These are phyloP conservation scores for Aspergillus thermomutatus DNA, from an alignment of 2,329 filamentous ascomycete genomes.

Conservation along the genomic window DNA sequence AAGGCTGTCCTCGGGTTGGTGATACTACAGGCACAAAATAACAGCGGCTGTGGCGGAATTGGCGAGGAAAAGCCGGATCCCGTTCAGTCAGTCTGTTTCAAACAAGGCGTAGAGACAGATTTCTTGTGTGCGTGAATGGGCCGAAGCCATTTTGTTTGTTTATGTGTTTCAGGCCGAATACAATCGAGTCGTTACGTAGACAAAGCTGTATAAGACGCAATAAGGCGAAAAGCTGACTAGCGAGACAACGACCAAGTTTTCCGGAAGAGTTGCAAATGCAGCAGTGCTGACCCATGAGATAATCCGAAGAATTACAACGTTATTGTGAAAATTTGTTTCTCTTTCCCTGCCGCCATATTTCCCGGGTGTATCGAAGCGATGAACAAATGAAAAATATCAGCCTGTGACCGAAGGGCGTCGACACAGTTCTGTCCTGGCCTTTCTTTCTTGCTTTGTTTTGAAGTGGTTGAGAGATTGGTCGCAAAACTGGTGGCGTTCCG, in stretches of 20 bases:
- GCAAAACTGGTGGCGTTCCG: conserved; percentile 33
- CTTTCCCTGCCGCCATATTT: conserved; percentile 42
- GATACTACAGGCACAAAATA: conserved; percentile 21
- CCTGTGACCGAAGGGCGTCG: conserved; percentile 35
- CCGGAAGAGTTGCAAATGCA: conserved; percentile 35
- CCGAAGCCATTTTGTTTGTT: conserved; percentile 16
- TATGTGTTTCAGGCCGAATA: conserved; percentile 32
- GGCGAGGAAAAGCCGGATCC: conserved; percentile 4
- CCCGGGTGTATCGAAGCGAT: conserved; percentile 37
- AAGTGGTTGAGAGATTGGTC: conserved; percentile 31
- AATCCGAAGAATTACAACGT: conserved; percentile 46
- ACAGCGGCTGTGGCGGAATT: conserved; percentile 17
- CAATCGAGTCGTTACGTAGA: conserved; percentile 43
- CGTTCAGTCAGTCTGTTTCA: conserved; percentile 1
- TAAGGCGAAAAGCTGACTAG: conserved; percentile 41
- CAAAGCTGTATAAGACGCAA: conserved; percentile 33
- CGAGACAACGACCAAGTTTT: conserved; percentile 37
- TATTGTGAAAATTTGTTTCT: conserved; percentile 32
- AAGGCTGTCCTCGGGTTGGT: conserved; percentile 5
- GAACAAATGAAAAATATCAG: conserved; percentile 39
- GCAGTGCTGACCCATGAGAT: conserved; percentile 42
- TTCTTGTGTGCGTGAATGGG: conserved; percentile 9
- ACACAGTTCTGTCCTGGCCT: conserved; percentile 26
- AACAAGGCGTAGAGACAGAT: conserved; percentile 12
- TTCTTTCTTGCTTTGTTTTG: conserved; percentile 1